A percentile compares a stretch with the other conserved stretches of the same genome.
Conservation (phyloP, 768 basidiomycete species). For the Auriculariales sp. region DNA sequence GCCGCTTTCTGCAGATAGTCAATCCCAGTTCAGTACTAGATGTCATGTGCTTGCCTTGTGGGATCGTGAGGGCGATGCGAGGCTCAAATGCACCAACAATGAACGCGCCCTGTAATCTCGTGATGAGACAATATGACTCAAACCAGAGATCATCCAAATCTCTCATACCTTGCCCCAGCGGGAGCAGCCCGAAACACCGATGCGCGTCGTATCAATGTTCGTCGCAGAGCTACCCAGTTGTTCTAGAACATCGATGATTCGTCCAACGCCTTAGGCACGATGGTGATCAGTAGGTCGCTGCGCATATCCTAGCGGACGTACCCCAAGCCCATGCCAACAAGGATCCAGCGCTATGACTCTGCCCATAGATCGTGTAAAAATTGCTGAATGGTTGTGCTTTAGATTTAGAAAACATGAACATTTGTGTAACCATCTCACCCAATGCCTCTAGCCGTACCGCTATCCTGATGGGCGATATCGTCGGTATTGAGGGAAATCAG, state of each 20-base stretch:
- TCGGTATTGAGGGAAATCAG: constrained; percentile 39
- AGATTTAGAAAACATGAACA: too few relatives aligned
- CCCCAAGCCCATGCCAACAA: constrained; percentile 55
- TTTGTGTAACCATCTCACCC: too few relatives aligned
- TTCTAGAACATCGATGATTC: constrained; percentile 48
- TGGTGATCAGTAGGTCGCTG: too few relatives aligned
- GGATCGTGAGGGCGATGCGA: constrained; percentile 44
- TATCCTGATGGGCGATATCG: constrained; percentile 36
- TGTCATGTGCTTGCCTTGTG: constrained; percentile 23
- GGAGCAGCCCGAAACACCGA: constrained; percentile 46
- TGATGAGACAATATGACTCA: too few relatives aligned
- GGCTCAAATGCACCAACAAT: constrained; percentile 44
- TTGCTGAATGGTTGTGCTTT: too few relatives aligned
- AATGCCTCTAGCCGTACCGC: constrained; percentile 30
- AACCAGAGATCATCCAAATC: too few relatives aligned
- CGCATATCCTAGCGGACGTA: too few relatives aligned
- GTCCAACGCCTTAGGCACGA: too few relatives aligned
- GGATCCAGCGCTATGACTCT: constrained; percentile 28
- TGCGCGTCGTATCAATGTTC: constrained; percentile 31
- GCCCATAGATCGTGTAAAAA: constrained; percentile 44
- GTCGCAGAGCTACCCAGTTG: constrained; percentile 21
- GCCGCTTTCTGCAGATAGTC: constrained; percentile 34
- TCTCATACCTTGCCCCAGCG: constrained; percentile 48
- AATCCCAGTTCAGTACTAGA: too few relatives aligned
- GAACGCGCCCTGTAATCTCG: too few relatives aligned